These are phyloP conservation scores for Gremmenia infestans DNA, from an alignment of 2,329 filamentous ascomycete genomes.

Conservation along the genomic window DNA sequence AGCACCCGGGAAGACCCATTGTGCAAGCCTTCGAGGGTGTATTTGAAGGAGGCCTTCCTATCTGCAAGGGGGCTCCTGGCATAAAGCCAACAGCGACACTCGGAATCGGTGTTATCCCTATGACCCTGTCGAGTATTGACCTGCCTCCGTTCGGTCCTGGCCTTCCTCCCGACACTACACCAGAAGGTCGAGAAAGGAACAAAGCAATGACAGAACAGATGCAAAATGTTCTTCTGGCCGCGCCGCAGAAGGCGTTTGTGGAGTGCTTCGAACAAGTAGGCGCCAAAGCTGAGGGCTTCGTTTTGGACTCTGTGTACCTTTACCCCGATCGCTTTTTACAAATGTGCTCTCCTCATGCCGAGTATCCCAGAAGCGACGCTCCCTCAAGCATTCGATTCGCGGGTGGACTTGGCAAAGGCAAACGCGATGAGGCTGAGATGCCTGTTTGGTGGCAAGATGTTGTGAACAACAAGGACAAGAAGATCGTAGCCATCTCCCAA, in stretches of 20 bases:
- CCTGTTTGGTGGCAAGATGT: slow-evolving; percentile 45
- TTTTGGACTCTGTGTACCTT: slow-evolving; percentile 23
- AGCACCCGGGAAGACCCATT: slow-evolving; percentile 35
- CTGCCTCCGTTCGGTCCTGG: slow-evolving; percentile 36
- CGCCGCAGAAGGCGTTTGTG: slow-evolving; percentile 1
- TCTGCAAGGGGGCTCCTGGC: slow-evolving; percentile 36
- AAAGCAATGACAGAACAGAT: slow-evolving; percentile 23
- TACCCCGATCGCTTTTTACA: slow-evolving; percentile 30
- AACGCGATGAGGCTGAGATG: slow-evolving; percentile 24
- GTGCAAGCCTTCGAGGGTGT: slow-evolving; percentile 40
- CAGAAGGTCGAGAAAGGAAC: slow-evolving; percentile 35
- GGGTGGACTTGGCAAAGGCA: slow-evolving; percentile 37
- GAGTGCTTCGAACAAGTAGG: slow-evolving; percentile 27
- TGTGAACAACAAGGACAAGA: slow-evolving; percentile 34
- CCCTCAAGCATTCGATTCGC: slow-evolving; percentile 38
- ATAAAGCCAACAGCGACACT: slow-evolving; percentile 35
- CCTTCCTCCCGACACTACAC: slow-evolving; percentile 35
- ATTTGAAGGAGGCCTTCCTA: slow-evolving; percentile 36
- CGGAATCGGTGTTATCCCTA: slow-evolving; percentile 36
- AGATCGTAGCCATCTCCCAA: slow-evolving; percentile 35
- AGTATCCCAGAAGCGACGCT: slow-evolving; percentile 34
- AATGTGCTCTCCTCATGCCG: slow-evolving; percentile 33
- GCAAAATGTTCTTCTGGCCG: slow-evolving; percentile 14
- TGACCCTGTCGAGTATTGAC: slow-evolving; percentile 35
- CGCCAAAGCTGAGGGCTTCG: slow-evolving; percentile 18